phyloP scores from a whole-genome alignment of 2,329 filamentous ascomycete genomes.

The Aspergillus sp. region DNA sequence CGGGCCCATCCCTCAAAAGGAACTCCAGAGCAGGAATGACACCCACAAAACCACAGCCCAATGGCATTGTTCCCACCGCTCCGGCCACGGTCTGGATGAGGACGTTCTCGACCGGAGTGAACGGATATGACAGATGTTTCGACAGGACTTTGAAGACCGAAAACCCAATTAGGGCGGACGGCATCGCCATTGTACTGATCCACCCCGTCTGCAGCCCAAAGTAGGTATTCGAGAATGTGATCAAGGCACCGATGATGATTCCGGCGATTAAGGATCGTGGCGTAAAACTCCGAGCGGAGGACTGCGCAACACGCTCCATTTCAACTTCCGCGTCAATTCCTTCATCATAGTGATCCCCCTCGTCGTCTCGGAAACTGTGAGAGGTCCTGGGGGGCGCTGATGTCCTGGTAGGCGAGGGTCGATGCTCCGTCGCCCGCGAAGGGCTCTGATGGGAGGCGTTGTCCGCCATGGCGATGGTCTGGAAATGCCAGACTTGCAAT shows the following conservation, averaged over 20 bases:
- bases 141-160: conserved; percentile 79
- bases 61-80: conserved; percentile 90
- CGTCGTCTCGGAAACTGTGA: not conserved
- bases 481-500: conserved; percentile 15
- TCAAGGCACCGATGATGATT: conserved; percentile 74
- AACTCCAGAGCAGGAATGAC: conserved; percentile 91
- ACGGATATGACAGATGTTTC: conserved; percentile 66
- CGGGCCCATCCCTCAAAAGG: conserved; percentile 66
- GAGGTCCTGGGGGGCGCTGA: not conserved
- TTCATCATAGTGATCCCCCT: not conserved
- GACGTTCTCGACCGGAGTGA: conserved; percentile 92
- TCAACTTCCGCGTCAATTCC: not conserved
- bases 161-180: conserved; percentile 86
- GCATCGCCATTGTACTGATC: conserved; percentile 92
- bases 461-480: conserved; percentile 27
- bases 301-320: conserved; percentile 8
- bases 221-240: conserved; percentile 96
- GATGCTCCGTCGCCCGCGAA: not conserved
- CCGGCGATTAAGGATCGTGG: conserved; percentile 71
- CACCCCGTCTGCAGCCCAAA: conserved; percentile 91
- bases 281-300: conserved; percentile 62
- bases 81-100: conserved; percentile 93
- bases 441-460: conserved; percentile 13
- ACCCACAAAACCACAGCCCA: conserved; percentile 91
- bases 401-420: conserved; percentile 4